These are phyloP conservation scores for Gossypium gossypioides DNA, from an alignment of 441 rosid genomes.

Conservation along the genomic window DNA sequence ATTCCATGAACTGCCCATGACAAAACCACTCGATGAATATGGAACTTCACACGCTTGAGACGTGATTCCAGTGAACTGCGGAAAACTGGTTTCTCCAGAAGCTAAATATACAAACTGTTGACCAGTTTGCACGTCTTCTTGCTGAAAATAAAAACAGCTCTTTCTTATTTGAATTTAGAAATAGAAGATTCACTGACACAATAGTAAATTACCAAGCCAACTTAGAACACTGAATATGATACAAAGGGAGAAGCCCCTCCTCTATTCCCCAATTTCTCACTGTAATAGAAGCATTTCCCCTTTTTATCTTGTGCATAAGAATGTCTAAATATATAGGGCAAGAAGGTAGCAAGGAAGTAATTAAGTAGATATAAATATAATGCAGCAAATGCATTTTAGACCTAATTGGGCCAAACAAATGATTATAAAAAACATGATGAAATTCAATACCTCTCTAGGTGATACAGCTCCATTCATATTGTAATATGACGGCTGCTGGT, in stretches of 20 bases:
- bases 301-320: not conserved
- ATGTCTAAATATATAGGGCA: not conserved
- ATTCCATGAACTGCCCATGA: not conserved
- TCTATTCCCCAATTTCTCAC: constrained; percentile 1
- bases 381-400: not conserved
- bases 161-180: not conserved
- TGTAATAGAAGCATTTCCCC: not conserved
- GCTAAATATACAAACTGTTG: not conserved
- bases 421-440: constrained; percentile 9
- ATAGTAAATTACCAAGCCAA: constrained; percentile 5
- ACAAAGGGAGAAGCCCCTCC: not conserved
- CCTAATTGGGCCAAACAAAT: not conserved
- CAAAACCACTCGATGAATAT: not conserved
- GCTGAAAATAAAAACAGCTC: not conserved
- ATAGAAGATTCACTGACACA: not conserved
- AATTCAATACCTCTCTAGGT: constrained; percentile 50
- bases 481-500: constrained; percentile 48
- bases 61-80: not conserved
- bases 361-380: not conserved
- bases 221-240: not conserved
- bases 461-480: constrained; percentile 41
- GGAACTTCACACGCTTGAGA: not conserved
- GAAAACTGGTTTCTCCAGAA: not conserved
- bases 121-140: constrained; percentile 8
- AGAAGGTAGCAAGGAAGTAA: not conserved